phyloP scores from a whole-genome alignment of 257 asterid genomes.

The Fraxinus excelsior region DNA sequence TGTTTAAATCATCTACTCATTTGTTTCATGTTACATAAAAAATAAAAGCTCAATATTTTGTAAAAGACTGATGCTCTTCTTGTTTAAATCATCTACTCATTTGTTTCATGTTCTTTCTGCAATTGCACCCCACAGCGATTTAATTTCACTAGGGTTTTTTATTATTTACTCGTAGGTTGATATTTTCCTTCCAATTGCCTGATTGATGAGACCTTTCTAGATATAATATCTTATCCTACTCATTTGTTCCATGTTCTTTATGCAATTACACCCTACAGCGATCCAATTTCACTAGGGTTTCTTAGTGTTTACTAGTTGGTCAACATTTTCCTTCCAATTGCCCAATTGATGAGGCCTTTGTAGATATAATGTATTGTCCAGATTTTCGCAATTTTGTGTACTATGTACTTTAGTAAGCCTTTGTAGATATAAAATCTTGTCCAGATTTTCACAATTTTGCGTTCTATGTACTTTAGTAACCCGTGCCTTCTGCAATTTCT shows the following conservation, averaged over 20 bases:
- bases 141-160: background rate
- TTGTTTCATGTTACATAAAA: background rate
- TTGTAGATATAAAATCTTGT: background rate
- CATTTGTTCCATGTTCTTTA: conserved; percentile 12
- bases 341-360: background rate
- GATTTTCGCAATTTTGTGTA: too few species aligned
- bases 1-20: conserved; percentile 19
- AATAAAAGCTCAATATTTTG: background rate
- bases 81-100: conserved; percentile 21
- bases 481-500: background rate
- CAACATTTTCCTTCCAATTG: background rate
- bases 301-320: background rate
- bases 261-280: background rate
- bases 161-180: background rate
- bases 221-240: background rate
- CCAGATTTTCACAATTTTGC: background rate
- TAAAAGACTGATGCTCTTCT: background rate
- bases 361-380: too few species aligned
- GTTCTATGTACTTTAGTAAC: background rate
- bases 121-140: background rate
- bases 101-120: conserved; percentile 4
- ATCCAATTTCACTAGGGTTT: background rate
- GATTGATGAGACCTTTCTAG: background rate
- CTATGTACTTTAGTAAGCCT: too few species aligned
- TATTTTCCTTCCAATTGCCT: background rate